Evolutionary conservation across 495 filamentous ascomycete species (phyloP), one percentile per base, ranked within the genome.

Genomic region (Xylaria longipes): DNA sequence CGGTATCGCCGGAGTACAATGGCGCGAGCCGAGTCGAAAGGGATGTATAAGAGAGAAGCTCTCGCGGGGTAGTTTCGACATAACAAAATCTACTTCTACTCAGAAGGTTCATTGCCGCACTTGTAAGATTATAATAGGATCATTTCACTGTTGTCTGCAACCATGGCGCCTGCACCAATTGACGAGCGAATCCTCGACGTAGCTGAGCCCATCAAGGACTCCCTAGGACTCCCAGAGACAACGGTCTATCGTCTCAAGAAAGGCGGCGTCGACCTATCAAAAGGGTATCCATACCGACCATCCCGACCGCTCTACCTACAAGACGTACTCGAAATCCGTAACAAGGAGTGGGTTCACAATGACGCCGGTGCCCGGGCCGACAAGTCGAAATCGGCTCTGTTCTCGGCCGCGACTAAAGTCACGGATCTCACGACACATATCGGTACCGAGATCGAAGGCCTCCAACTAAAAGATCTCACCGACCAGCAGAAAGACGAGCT

Each of bases 401-500:
- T 93, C 5, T 86, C 85, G 0, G 91, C 90, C 0, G 90, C 91
- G 0, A 89, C 87, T 43, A 87, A 91, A 74, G 89, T 92, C 4
- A 91, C 87, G 17, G 82, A 90, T 70, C 78, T 93, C 57, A 92
- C 91, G 3, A 77, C 83, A 25, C 86, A 92, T 73, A 92, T 92
- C 76, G 91, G 91, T 15, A 92, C 91, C 4, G 91, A 93, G 73
- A 90, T 92, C 66, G 88, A 90, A 20, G 91, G 90, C 0, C 73
- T 92, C 11, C 90, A 93, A 63, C 78, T 92, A 33, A 92, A 91
- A 68, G 90, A 92, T 67, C 80, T 93, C 43, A 91, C 87, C 0
- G 81, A 88, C 57, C 85, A 89, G 78, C 90, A 93, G 69, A 89
- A 84, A 65, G 91, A 92, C 75, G 91, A 93, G 74, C 80, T 93